These are phyloP conservation scores for Pleurostoma richardsiae DNA, from an alignment of 2,329 filamentous ascomycete genomes.

Conservation along the genomic window DNA sequence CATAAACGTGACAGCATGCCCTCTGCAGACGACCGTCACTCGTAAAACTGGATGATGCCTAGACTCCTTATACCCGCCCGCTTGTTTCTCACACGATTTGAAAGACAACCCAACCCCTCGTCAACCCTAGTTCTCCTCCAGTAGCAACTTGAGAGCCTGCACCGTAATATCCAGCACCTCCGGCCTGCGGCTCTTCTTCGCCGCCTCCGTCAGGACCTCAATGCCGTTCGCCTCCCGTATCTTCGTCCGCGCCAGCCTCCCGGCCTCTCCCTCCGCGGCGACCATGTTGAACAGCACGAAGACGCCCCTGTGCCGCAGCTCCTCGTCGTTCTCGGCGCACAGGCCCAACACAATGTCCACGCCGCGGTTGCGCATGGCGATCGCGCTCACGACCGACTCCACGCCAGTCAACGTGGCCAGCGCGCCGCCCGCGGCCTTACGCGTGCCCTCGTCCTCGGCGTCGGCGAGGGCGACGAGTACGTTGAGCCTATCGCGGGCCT, in stretches of 20 bases:
- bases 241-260: constrained; percentile 53
- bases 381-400: constrained; percentile 65
- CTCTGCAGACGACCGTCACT: too few relatives aligned
- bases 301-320: constrained; percentile 66
- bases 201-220: constrained; percentile 62
- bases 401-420: constrained; percentile 79
- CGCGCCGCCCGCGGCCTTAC: constrained; percentile 82
- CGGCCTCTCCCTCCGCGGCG: constrained; percentile 59
- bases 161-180: constrained; percentile 69
- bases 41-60: too few relatives aligned
- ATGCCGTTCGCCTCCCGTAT: constrained; percentile 60
- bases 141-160: constrained; percentile 65
- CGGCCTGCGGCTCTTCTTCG: constrained; percentile 63
- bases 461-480: constrained; percentile 85
- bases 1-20: too few relatives aligned
- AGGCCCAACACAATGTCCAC: constrained; percentile 74
- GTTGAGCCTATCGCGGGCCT: constrained; percentile 70
- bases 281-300: constrained; percentile 73
- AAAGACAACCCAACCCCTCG: too few relatives aligned
- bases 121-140: constrained; percentile 30
- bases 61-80: too few relatives aligned
- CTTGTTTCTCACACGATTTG: too few relatives aligned
- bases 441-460: constrained; percentile 72
- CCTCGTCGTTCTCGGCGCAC: constrained; percentile 68
- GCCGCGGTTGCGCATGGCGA: constrained; percentile 67